phyloP scores from a whole-genome alignment of 305 asterid genomes.

The Lippia alba region DNA sequence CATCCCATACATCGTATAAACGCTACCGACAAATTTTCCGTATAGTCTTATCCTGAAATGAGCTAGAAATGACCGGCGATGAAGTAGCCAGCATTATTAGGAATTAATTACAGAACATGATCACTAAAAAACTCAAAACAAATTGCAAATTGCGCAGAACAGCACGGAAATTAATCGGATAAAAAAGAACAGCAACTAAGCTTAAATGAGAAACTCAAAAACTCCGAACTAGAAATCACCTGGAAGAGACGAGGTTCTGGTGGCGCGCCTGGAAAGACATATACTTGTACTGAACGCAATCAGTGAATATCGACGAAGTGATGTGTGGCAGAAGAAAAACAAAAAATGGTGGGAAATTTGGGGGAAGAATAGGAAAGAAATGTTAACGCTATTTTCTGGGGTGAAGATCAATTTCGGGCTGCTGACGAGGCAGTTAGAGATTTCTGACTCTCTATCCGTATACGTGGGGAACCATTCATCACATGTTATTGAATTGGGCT shows the following conservation, averaged over 20 bases:
- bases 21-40: background rate
- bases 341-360: slow-evolving; percentile 39
- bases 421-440: slow-evolving; percentile 43
- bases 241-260: slow-evolving; percentile 55
- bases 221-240: slow-evolving; percentile 42
- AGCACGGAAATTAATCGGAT: background rate
- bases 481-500: slow-evolving; percentile 39
- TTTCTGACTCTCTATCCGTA: slow-evolving; percentile 44
- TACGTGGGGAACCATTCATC: slow-evolving; percentile 70
- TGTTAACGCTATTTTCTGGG: slow-evolving; percentile 22
- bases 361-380: background rate
- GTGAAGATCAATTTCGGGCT: slow-evolving; percentile 22
- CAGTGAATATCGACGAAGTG: slow-evolving; percentile 21
- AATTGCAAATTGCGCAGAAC: slow-evolving; percentile 16
- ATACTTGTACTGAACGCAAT: slow-evolving; percentile 13
- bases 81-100: slow-evolving; percentile 14
- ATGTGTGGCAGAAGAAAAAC: slow-evolving; percentile 4
- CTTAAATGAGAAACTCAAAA: background rate
- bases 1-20: slow-evolving; percentile 26
- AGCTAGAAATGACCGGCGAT: slow-evolving; percentile 1
- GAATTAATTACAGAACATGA: background rate
- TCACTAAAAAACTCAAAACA: background rate
- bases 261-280: slow-evolving; percentile 72
- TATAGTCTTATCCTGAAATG: slow-evolving; percentile 7
- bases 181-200: background rate